phyloP scores from a whole-genome alignment of 768 basidiomycete genomes.

The Lactarius indigo region DNA sequence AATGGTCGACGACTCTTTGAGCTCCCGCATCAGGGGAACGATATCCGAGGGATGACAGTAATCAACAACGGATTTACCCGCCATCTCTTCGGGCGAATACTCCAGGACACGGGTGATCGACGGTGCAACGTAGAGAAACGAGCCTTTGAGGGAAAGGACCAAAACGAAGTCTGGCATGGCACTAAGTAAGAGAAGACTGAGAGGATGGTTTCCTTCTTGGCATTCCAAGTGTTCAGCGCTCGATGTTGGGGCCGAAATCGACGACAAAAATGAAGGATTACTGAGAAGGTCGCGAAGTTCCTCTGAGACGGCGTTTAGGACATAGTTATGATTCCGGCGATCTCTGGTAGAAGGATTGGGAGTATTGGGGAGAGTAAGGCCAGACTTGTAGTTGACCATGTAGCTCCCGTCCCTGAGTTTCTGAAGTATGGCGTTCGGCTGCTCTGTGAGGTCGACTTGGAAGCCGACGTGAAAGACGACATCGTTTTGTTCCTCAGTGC shows the following conservation, averaged over 20 bases:
- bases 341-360: constrained; percentile 29
- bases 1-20: constrained; percentile 63
- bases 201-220: constrained; percentile 41
- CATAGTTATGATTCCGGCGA: constrained; percentile 32
- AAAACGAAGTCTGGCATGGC: constrained; percentile 76
- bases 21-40: constrained; percentile 85
- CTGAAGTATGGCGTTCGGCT: constrained; percentile 79
- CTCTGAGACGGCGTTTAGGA: constrained; percentile 44
- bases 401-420: constrained; percentile 78
- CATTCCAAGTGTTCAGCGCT: constrained; percentile 27
- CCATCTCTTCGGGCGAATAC: constrained; percentile 80
- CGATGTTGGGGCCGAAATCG: constrained; percentile 26
- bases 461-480: constrained; percentile 90
- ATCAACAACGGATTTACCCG: constrained; percentile 73
- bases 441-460: constrained; percentile 88
- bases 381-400: constrained; percentile 53
- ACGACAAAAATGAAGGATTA: constrained; percentile 45
- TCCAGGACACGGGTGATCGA: constrained; percentile 75
- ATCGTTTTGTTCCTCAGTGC: constrained; percentile 57
- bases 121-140: constrained; percentile 89
- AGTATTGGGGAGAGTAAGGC: constrained; percentile 23
- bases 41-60: constrained; percentile 88
- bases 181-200: constrained; percentile 61
- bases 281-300: constrained; percentile 48
- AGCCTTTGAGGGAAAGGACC: constrained; percentile 89